Percentiles rank a stretch among this genome's conserved stretches.
Conservation (phyloP, 352 stramenopile species). For the Saprolegnia diclina region DNA sequence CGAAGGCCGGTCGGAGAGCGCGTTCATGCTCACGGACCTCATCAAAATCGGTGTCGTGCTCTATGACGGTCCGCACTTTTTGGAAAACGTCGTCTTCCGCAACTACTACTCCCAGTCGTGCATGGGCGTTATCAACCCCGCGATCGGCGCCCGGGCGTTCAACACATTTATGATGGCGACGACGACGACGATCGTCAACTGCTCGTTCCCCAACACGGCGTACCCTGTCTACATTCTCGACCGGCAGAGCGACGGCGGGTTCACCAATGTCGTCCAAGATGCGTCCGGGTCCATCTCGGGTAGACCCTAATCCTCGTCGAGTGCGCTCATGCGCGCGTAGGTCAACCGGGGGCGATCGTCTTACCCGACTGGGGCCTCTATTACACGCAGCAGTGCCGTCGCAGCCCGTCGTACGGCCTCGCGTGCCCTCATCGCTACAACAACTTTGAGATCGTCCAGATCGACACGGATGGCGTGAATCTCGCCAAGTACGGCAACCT, state of each 20-base stretch:
- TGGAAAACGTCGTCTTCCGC: slow-evolving; percentile 36
- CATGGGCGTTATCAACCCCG: slow-evolving; percentile 37
- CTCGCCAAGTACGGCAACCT: slow-evolving; percentile 29
- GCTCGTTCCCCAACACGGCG: slow-evolving; percentile 33
- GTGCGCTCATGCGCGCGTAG: not conserved
- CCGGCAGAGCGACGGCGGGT: slow-evolving; percentile 33
- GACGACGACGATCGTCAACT: slow-evolving; percentile 26
- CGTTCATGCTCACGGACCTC: slow-evolving; percentile 31
- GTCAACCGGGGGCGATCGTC: slow-evolving; percentile 27
- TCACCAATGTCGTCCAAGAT: slow-evolving; percentile 35
- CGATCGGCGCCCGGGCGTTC: slow-evolving; percentile 34
- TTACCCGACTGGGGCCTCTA: slow-evolving; percentile 39
- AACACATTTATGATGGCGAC: slow-evolving; percentile 39
- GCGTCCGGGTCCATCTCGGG: slow-evolving; percentile 31
- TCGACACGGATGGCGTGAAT: slow-evolving; percentile 8
- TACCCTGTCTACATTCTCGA: slow-evolving; percentile 31
- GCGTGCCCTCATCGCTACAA: slow-evolving; percentile 39
- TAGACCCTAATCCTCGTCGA: not conserved
- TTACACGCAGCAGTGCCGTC: slow-evolving; percentile 25
- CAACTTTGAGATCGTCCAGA: slow-evolving; percentile 37
- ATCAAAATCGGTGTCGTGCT: slow-evolving; percentile 37
- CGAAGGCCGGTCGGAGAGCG: slow-evolving; percentile 37
- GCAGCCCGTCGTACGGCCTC: slow-evolving; percentile 29
- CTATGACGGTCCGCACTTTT: slow-evolving; percentile 36
- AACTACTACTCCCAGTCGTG: slow-evolving; percentile 40